Evolutionary conservation across 352 stramenopile species (phyloP), one percentile per base, ranked within the genome.

Genomic region (Detonula confervacea): DNA sequence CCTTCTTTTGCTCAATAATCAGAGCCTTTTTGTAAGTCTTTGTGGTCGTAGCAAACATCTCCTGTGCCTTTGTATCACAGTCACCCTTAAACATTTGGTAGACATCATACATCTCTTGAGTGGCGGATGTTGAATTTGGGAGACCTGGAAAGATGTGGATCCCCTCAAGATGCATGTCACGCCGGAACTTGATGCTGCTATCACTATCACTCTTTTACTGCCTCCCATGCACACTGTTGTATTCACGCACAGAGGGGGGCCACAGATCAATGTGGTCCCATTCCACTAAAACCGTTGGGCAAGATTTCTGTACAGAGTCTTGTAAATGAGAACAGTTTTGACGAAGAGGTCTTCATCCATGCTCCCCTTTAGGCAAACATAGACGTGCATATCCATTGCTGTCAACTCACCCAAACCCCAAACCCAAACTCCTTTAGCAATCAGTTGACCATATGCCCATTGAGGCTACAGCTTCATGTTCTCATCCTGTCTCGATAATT

Each of bases 41-140:
- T n/a, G n/a, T n/a, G n/a, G n/a, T 54, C 51, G 7, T 5, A 16
- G 20, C 18, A 22, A 60, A 60, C 8, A 60, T 35, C n/a, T 8
- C 25, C 25, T 60, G 51, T 8, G 51, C 18, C 25, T 60, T 30
- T 9, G 8, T 3, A n/a, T 30, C 20, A 60, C 7, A 35, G 12
- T 16, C n/a, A 14, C 20, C 8, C 20, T 60, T 60, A 22, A 60
- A 60, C 8, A 11, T 14, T 35, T 60, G 22, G 25, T 20, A 60
- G 51, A 35, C 9, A 22, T 60, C 51, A 60, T 60, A 12, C 51
- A 60, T 60, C 51, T 60, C 51, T n/a, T 60, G 51, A 9, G 20
- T 30, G 5, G 22, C 20, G 6, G 51, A 60, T 29, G 51, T 60
- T 4, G 51, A 30, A n/a, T 60, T 60, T 20, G 51, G 51, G n/a